Evolutionary conservation across 768 basidiomycete genomes (phyloP).

Genomic region (Chalciporus sphaerocephalus): DNA sequence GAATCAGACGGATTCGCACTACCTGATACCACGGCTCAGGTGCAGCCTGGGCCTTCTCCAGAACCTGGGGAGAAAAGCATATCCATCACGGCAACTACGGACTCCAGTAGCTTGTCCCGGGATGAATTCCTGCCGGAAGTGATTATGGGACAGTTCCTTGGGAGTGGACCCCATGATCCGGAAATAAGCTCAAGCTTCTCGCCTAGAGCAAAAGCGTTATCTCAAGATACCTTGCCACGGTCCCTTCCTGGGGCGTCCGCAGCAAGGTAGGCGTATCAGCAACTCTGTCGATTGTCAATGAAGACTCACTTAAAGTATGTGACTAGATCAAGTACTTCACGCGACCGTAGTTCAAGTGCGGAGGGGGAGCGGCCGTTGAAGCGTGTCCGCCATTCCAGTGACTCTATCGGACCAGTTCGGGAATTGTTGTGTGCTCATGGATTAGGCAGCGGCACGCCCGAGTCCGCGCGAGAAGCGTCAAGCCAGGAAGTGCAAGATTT

Average conservation of each 20-base stretch:
- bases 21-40: conserved; percentile 1
- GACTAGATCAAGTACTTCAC: conserved; percentile 4
- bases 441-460: conserved; percentile 14
- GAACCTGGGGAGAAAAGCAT: not conserved
- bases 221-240: conserved; percentile 3
- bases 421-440: conserved; percentile 2
- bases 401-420: conserved; percentile 11
- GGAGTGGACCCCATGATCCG: conserved; percentile 11
- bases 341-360: conserved; percentile 17
- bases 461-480: conserved; percentile 1
- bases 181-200: conserved; percentile 16
- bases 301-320: not conserved
- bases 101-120: conserved; percentile 1
- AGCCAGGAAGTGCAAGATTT: conserved; percentile 1
- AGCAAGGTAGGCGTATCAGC: conserved; percentile 12
- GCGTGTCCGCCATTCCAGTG: conserved; percentile 21
- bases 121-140: not conserved
- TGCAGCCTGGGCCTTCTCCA: conserved; percentile 6
- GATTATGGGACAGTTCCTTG: conserved; percentile 1
- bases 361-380: conserved; percentile 28
- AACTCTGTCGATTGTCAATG: conserved; percentile 6
- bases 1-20: conserved; percentile 14
- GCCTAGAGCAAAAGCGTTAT: conserved; percentile 5
- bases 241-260: not conserved
- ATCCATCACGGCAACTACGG: conserved; percentile 7